phyloP scores from a whole-genome alignment of 306 rosid genomes.

The Sechiopsis laciniata region DNA sequence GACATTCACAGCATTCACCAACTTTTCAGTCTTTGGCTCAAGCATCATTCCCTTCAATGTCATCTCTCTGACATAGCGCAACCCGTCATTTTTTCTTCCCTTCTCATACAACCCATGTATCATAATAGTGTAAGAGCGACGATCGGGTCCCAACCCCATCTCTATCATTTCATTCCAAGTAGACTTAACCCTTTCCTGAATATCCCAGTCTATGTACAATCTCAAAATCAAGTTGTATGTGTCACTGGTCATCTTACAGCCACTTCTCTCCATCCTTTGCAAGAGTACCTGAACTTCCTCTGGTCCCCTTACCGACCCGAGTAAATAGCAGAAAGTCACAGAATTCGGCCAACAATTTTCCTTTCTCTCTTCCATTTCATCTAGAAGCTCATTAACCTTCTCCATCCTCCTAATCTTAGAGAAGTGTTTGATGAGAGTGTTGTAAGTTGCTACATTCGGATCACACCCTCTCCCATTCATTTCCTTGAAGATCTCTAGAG shows the following conservation, averaged over 20 bases:
- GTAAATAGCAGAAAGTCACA: constrained; percentile 55
- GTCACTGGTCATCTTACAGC: constrained; percentile 48
- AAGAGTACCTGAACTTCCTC: constrained; percentile 43
- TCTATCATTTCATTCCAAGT: constrained; percentile 66
- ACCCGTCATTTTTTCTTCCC: constrained; percentile 46
- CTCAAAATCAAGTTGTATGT: constrained; percentile 56
- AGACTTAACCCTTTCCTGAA: constrained; percentile 40
- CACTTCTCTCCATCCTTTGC: constrained; percentile 56
- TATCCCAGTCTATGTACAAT: constrained; percentile 65
- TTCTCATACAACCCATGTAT: constrained; percentile 56
- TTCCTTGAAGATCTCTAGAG: constrained; percentile 45
- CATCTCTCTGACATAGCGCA: constrained; percentile 56
- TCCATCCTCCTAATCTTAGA: constrained; percentile 57
- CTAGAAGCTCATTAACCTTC: constrained; percentile 50
- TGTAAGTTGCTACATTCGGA: constrained; percentile 62
- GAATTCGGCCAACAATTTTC: constrained; percentile 52
- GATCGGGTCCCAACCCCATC: constrained; percentile 56
- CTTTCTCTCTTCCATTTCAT: constrained; percentile 52
- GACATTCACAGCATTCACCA: constrained; percentile 32
- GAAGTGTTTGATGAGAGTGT: constrained; percentile 55
- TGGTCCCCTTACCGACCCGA: constrained; percentile 41
- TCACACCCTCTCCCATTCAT: constrained; percentile 47
- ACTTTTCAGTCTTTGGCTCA: constrained; percentile 50
- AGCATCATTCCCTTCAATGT: constrained; percentile 54
- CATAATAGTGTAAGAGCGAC: constrained; percentile 60